phyloP scores from a whole-genome alignment of 2,329 filamentous ascomycete genomes.

The Fusarium sp. region DNA sequence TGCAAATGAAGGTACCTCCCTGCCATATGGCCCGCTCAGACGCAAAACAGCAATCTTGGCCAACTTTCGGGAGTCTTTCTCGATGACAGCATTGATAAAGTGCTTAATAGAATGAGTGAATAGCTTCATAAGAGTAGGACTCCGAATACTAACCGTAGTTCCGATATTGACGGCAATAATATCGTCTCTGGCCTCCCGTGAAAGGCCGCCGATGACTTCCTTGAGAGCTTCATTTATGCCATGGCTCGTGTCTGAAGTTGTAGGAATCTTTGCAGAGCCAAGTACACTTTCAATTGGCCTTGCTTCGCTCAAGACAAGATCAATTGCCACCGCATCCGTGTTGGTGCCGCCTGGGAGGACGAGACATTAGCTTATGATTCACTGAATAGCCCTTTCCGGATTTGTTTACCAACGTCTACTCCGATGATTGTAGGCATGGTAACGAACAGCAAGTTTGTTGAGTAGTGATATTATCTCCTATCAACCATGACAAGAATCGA shows the following conservation, averaged over 20 bases:
- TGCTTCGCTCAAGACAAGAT: slow-evolving; percentile 3
- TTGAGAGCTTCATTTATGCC: slow-evolving; percentile 6
- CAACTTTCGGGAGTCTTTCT: slow-evolving; percentile 54
- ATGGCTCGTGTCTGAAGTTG: slow-evolving; percentile 1
- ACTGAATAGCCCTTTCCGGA: no score
- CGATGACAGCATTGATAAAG: slow-evolving; percentile 60
- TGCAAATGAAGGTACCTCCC: slow-evolving; percentile 56
- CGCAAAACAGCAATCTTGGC: slow-evolving; percentile 56
- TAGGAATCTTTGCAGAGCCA: slow-evolving; percentile 5
- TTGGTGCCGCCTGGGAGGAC: slow-evolving; percentile 7
- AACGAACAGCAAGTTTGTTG: no score
- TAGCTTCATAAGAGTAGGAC: background rate
- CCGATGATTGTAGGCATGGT: no score
- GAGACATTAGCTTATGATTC: background rate
- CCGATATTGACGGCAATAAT: slow-evolving; percentile 16
- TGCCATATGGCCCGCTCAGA: slow-evolving; percentile 54
- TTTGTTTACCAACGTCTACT: no score
- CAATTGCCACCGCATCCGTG: slow-evolving; percentile 16
- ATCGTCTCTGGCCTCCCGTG: background rate
- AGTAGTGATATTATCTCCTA: no score
- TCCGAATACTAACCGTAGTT: slow-evolving; percentile 14
- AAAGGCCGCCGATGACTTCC: background rate
- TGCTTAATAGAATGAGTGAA: slow-evolving; percentile 37
- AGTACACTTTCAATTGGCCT: background rate
- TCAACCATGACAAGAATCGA: no score